Evolutionary conservation across 768 basidiomycete genomes (phyloP), one percentile per base, ranked within the genome.

Genomic region (Leucocoprinus sp.): DNA sequence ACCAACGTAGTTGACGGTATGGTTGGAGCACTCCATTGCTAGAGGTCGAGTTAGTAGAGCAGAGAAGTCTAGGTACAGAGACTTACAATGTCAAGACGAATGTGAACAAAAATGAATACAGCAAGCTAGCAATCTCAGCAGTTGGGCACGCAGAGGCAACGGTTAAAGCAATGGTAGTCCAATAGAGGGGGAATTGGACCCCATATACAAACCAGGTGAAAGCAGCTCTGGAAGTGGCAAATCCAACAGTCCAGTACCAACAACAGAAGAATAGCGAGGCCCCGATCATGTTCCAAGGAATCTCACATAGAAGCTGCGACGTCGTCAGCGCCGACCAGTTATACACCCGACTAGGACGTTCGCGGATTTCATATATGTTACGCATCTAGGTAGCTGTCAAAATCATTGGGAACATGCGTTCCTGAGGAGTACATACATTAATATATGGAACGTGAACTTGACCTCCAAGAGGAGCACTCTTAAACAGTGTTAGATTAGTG

Each of bases 191-290:
- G 58, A 78, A 84, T 35, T 76, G 56, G 8, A 84, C 55, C 0
- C 70, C 73, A 18, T 74, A 60, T 43, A 76, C 63, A 5, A 84
- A 66, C 58, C 74, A 82, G 1, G 75, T 78, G 59, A 72, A 82
- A 2, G 70, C 82, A 1, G 65, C 79, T 31, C 81, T 66, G 9
- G 69, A 66, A 5, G 55, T 65, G 2, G 67, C 66, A 56, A 78
- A 78, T 1, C 78, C 82, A 18, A 84, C 78, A 1, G 81, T 80
- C 77, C 78, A 84, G 58, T 73, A 86, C 82, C 82, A 86, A 56
- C 76, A 81, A 15, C 80, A 55, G 66, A 78, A 86, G 67, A 78
- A 80, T 4, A 85, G 37, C 0, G 71, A 66, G 0, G 80, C 75
- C 19, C 76, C 76, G 1, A 79, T 11, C 14, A 82, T 74, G 51